phyloP scores from a whole-genome alignment of 352 stramenopile genomes.

The Phytopythium ostracodes region DNA sequence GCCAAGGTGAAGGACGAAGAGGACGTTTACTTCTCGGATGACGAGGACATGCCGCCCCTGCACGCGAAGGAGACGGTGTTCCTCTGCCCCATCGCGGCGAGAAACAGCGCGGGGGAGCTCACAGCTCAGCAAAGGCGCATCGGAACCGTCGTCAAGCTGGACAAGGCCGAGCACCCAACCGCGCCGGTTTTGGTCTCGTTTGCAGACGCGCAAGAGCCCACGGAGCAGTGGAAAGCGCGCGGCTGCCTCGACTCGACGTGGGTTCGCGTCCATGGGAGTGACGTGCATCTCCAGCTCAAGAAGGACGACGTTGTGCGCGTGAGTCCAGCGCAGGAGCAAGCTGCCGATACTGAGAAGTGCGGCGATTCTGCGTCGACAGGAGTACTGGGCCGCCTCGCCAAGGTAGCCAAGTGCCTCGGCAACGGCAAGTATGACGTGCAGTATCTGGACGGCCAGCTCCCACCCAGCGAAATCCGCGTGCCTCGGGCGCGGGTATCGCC shows the following conservation, averaged over 20 bases:
- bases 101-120: constrained; percentile 8
- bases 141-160: constrained; percentile 25
- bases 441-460: neutral
- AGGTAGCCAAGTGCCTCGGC: constrained; percentile 8
- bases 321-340: constrained; percentile 1
- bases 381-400: neutral
- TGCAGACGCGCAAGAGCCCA: constrained; percentile 19
- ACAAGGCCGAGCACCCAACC: constrained; percentile 17
- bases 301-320: constrained; percentile 51
- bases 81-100: constrained; percentile 23
- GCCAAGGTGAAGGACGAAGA: constrained; percentile 33
- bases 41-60: constrained; percentile 35
- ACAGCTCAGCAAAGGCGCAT: constrained; percentile 17
- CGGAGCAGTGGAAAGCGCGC: constrained; percentile 26
- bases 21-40: constrained; percentile 33
- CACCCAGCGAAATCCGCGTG: neutral
- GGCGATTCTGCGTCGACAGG: neutral
- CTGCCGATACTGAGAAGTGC: neutral
- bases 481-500: neutral
- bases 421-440: constrained; percentile 7
- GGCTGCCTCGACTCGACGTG: constrained; percentile 36
- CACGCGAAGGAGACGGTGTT: constrained; percentile 26
- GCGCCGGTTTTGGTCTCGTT: constrained; percentile 32
- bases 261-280: constrained; percentile 16
- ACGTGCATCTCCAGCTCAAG: constrained; percentile 28